These are phyloP conservation scores for Podospora australis DNA, from an alignment of 495 filamentous ascomycete genomes.

Conservation along the genomic window DNA sequence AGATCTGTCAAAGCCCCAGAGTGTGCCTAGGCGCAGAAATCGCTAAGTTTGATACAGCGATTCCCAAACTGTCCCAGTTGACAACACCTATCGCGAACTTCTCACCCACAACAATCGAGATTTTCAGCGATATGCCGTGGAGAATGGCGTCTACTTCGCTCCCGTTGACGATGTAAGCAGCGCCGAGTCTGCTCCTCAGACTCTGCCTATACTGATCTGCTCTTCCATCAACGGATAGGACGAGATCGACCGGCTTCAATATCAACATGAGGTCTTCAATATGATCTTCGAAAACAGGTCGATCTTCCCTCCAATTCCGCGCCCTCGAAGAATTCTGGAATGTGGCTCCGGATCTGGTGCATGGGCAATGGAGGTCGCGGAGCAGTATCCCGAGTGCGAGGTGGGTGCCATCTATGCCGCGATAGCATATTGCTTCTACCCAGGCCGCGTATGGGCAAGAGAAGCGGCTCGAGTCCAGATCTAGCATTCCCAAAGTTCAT, in stretches of 20 bases:
- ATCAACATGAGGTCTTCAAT: slow-evolving; percentile 64
- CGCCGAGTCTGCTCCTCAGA: no score
- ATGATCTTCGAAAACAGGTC: slow-evolving; percentile 67
- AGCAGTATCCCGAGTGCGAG: slow-evolving; percentile 66
- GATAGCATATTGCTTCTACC: no score
- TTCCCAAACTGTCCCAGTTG: slow-evolving; percentile 42
- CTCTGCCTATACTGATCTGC: no score
- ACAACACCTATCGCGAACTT: slow-evolving; percentile 55
- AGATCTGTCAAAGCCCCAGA: neutral
- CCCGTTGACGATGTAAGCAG: slow-evolving; percentile 76
- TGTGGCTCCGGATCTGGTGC: slow-evolving; percentile 64
- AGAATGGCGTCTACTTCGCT: slow-evolving; percentile 65
- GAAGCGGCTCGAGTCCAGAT: no score
- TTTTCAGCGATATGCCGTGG: slow-evolving; percentile 69
- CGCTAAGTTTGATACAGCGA: slow-evolving; percentile 25
- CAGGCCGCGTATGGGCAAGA: no score
- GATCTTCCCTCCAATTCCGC: slow-evolving; percentile 69
- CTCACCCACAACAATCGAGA: slow-evolving; percentile 60
- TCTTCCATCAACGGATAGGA: slow-evolving; percentile 46
- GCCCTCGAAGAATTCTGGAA: slow-evolving; percentile 64
- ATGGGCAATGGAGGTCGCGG: slow-evolving; percentile 43
- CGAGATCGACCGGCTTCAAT: slow-evolving; percentile 69
- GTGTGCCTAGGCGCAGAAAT: neutral
- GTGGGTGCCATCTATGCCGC: slow-evolving; percentile 44
- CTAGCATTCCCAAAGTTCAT: no score